Conservation (phyloP, 176 grass and related monocot genomes). For the Tillandsia leiboldiana region DNA sequence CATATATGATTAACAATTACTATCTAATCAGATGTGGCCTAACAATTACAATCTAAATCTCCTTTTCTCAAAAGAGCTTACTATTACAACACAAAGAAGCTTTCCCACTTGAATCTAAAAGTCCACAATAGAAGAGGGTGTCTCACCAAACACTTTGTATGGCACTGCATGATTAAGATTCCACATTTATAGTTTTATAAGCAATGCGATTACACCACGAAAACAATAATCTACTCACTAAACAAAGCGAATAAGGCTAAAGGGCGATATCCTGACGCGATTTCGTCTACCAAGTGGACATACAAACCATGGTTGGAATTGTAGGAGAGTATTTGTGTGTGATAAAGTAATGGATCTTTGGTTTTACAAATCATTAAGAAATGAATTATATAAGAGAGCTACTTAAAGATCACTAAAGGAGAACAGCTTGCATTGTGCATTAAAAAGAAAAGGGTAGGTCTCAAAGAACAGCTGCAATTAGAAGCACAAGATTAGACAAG, state of each 20-base stretch:
- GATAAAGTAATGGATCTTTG: conserved; percentile 1
- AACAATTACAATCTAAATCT: neutral
- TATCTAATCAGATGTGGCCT: too few relatives aligned
- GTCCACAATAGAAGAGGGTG: neutral
- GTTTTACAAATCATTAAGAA: neutral
- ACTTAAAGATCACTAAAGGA: neutral
- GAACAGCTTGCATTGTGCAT: conserved; percentile 9
- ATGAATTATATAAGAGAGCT: neutral
- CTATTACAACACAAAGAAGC: neutral
- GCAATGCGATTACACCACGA: conserved; percentile 9
- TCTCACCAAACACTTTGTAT: neutral
- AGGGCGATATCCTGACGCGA: neutral
- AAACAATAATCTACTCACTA: neutral
- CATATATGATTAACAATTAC: too few relatives aligned
- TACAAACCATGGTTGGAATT: neutral
- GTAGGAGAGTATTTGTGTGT: neutral
- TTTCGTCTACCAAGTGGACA: neutral
- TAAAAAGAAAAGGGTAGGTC: neutral
- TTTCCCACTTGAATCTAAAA: neutral
- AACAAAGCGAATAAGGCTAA: neutral
- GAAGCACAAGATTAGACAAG: neutral
- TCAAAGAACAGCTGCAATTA: neutral
- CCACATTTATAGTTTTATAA: neutral
- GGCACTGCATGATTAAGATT: conserved; percentile 8
- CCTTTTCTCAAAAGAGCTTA: neutral